These are phyloP conservation scores for Globisporangium cylindrosporum DNA, from an alignment of 352 stramenopile genomes.

Conservation along the genomic window DNA sequence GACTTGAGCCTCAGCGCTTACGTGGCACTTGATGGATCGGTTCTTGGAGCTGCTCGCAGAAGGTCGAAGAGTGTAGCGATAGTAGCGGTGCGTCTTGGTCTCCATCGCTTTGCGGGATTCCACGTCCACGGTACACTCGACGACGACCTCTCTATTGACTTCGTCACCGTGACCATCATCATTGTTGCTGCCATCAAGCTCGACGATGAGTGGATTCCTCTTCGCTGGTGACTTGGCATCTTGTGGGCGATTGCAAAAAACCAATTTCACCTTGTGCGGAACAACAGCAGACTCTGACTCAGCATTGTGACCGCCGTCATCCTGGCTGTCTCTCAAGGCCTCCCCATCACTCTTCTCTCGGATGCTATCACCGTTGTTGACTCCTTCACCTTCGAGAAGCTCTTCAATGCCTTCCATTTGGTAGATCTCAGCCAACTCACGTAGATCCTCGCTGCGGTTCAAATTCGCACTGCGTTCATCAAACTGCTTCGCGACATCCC, in stretches of 20 bases:
- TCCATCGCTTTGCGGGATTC: slow-evolving; percentile 48
- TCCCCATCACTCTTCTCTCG: neutral
- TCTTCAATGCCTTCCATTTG: slow-evolving; percentile 81
- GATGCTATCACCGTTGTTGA: neutral
- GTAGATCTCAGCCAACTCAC: slow-evolving; percentile 68
- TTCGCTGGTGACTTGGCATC: slow-evolving; percentile 1
- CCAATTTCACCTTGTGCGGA: slow-evolving; percentile 34
- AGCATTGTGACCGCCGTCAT: slow-evolving; percentile 15
- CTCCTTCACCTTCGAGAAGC: slow-evolving; percentile 41
- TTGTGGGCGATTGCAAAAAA: slow-evolving; percentile 33
- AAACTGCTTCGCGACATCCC: slow-evolving; percentile 41
- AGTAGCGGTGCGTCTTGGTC: slow-evolving; percentile 52
- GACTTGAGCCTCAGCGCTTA: slow-evolving; percentile 33
- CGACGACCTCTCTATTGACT: slow-evolving; percentile 19
- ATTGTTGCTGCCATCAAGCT: slow-evolving; percentile 43
- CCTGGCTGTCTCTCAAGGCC: neutral
- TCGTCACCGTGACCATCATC: neutral
- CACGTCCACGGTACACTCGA: slow-evolving; percentile 46
- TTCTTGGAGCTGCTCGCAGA: slow-evolving; percentile 1
- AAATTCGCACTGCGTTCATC: slow-evolving; percentile 42
- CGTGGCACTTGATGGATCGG: slow-evolving; percentile 27
- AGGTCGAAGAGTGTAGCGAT: slow-evolving; percentile 48
- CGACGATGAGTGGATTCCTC: slow-evolving; percentile 62
- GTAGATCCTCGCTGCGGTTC: slow-evolving; percentile 56
- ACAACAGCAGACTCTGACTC: slow-evolving; percentile 12